phyloP scores from a whole-genome alignment of 305 asterid species.

The Fraxinus platypoda region DNA sequence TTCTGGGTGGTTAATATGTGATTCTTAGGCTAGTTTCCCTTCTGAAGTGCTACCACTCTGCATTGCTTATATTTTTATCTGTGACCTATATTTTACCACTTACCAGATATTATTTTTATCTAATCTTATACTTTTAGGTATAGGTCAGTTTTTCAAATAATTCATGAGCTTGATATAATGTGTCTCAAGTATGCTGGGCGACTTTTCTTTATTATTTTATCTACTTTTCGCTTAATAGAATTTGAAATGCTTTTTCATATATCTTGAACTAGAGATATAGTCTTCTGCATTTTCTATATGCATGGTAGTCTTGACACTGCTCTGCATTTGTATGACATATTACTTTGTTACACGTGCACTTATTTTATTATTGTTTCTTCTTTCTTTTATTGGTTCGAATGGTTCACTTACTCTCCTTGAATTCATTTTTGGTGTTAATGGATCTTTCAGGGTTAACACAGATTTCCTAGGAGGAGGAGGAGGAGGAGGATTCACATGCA shows the following conservation, averaged over 20 bases:
- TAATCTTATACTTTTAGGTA: background rate
- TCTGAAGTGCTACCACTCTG: background rate
- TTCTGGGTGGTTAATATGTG: background rate
- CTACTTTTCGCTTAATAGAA: background rate
- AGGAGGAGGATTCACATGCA: conserved; percentile 21
- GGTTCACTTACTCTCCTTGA: background rate
- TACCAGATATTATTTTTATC: background rate
- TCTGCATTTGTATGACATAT: background rate
- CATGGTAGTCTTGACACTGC: background rate
- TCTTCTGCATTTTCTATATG: background rate
- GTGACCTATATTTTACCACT: background rate
- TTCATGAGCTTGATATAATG: background rate
- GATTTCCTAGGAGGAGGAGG: conserved; percentile 9
- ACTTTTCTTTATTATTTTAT: background rate
- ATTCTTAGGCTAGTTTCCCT: background rate
- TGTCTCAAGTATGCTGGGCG: background rate
- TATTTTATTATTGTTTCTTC: background rate
- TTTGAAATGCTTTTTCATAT: background rate
- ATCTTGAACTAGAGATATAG: background rate
- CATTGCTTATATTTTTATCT: background rate
- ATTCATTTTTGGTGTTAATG: background rate
- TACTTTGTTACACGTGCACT: background rate
- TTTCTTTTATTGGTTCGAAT: background rate
- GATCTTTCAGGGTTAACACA: conserved; percentile 24
- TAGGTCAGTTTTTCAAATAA: background rate